Conservation (phyloP, 108 stramenopile genomes). For the Craspedostauros australis region DNA sequence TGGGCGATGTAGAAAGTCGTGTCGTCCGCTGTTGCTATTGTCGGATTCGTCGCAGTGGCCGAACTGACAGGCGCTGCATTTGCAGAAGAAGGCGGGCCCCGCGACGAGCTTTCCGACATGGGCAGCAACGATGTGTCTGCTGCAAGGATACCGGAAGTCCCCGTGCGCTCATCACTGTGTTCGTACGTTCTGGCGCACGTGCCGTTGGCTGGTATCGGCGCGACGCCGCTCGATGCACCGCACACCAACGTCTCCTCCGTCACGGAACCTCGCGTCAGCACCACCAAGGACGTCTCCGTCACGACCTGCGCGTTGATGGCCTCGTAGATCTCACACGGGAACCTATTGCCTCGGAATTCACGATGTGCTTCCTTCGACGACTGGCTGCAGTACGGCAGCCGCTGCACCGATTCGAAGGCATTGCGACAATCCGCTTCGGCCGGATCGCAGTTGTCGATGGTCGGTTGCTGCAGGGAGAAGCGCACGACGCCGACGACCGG, state of each 20-base stretch:
- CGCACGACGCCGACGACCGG: constrained; percentile 15
- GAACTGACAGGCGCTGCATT: too few species aligned
- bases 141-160: too few species aligned
- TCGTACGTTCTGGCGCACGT: constrained; percentile 10
- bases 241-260: constrained; percentile 11
- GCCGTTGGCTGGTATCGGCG: too few species aligned
- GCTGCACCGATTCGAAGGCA: constrained; percentile 8
- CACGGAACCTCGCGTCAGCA: constrained; percentile 12
- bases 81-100: too few species aligned
- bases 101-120: too few species aligned
- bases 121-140: too few species aligned
- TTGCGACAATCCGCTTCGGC: constrained; percentile 13
- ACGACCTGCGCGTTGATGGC: constrained; percentile 12
- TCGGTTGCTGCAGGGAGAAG: constrained; percentile 31
- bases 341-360: constrained; percentile 5
- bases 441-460: constrained; percentile 8
- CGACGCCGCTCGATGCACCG: not conserved
- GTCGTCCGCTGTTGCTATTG: not conserved
- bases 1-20: constrained; percentile 16
- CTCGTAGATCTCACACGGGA: constrained; percentile 30
- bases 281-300: constrained; percentile 8
- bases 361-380: not conserved
- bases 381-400: constrained; percentile 18
- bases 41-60: too few species aligned
- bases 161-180: too few species aligned